Base-by-base conservation (phyloP, 495 filamentous ascomycete genomes). In the Corynascus novoguineensis region DNA sequence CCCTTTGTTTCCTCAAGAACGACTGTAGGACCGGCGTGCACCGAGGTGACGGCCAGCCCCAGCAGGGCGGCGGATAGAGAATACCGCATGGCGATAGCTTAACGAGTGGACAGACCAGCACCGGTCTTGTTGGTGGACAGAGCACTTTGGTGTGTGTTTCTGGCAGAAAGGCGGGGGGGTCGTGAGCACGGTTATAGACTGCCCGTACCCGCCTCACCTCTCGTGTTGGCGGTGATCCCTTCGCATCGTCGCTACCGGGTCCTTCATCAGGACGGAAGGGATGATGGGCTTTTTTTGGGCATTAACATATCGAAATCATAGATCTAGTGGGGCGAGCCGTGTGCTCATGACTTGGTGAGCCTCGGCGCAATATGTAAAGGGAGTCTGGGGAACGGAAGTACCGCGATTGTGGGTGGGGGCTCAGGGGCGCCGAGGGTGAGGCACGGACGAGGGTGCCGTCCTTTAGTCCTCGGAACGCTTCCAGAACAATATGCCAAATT, bases 1-100 rank as follows among this genome's bases (percentile, higher is more conserved):
- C 51, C 44, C 11, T 59, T 50, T 1, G 47, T 12, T 22, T 66
- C 37, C 38, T 68, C 61, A 4, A 70, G 58, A 21, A 62, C 37
- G 14, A 70, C 62, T 5, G 54, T 41, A 24, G 50, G 29, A 3
- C 59, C 65, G 3, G 59, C 59, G 11, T 52, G 22, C 11, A 61
- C 51, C 14, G 50, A 42, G 6, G 31, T 45, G 14, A 50, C 27
- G 25, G 48, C 7, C 12, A 65, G 21, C 19, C 63, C 57, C 2
- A 66, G 45, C 15, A 68, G 48, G 53, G 47, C 50, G 31, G 51
- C 25, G 8, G 53, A 0, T 17, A 51, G 41, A n/a, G 24, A 47
- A 22, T 25, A 56, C 37, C 45, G 50, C 65, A 68, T 68, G 24
- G 17, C 3, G 38, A 32, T 25, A n/a, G 17, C 24, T 24, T 12